phyloP scores from a whole-genome alignment of 2,329 filamentous ascomycete genomes.

The Aspergillus glaucus region DNA sequence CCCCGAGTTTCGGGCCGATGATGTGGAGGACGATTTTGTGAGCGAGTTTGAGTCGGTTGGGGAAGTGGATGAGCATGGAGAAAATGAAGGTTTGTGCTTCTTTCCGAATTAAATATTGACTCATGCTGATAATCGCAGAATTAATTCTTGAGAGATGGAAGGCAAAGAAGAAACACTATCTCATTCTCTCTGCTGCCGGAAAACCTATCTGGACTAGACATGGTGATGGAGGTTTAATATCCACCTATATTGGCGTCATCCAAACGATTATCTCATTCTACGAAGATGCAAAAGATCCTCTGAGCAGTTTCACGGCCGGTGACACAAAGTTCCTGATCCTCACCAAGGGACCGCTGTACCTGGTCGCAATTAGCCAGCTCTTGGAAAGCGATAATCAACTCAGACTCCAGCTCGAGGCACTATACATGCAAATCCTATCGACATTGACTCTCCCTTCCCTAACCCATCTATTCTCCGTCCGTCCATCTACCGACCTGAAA shows the following conservation, averaged over 20 bases:
- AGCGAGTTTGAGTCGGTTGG: constrained; percentile 70
- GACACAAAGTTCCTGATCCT: constrained; percentile 78
- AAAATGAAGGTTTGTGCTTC: constrained; percentile 48
- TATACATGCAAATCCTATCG: constrained; percentile 98
- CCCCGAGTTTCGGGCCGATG: constrained; percentile 36
- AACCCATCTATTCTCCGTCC: constrained; percentile 77
- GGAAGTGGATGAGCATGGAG: constrained; percentile 47
- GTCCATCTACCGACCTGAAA: constrained; percentile 89
- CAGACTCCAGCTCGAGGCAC: constrained; percentile 76
- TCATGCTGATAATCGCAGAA: constrained; percentile 19
- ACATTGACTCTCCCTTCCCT: constrained; percentile 85
- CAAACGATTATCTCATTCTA: constrained; percentile 98
- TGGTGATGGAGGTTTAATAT: constrained; percentile 82
- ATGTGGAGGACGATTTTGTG: constrained; percentile 60
- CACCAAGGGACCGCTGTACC: constrained; percentile 79
- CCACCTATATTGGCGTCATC: constrained; percentile 87
- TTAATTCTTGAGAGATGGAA: constrained; percentile 69
- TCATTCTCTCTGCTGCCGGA: constrained; percentile 90
- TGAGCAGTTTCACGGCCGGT: constrained; percentile 82
- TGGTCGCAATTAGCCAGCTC: constrained; percentile 86
- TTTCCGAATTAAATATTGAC: neutral
- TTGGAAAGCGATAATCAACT: constrained; percentile 90
- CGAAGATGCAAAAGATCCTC: constrained; percentile 67
- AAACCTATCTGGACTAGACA: constrained; percentile 97
- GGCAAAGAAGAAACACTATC: constrained; percentile 90